Percentiles rank a stretch among this genome's conserved stretches.
These are phyloP conservation scores for Phytopythium aichiense DNA, from an alignment of 352 stramenopile species.

Conservation along the genomic window DNA sequence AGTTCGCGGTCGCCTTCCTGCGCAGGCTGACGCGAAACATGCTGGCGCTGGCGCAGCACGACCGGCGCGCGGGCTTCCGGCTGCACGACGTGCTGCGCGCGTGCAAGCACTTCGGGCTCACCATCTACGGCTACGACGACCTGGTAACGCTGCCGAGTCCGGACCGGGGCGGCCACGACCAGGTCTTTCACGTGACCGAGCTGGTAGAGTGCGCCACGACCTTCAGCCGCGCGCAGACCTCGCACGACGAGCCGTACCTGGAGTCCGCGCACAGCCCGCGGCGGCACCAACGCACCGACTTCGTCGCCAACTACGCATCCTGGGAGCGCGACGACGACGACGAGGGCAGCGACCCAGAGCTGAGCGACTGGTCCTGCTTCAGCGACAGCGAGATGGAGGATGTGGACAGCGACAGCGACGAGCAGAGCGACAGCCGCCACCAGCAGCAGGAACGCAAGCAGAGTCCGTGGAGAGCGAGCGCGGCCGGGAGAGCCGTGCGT, in stretches of 20 bases:
- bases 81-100: conserved; percentile 66
- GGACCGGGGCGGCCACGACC: conserved; percentile 4
- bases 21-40: conserved; percentile 46
- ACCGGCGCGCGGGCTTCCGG: conserved; percentile 35
- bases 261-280: conserved; percentile 28
- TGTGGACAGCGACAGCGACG: conserved; percentile 21
- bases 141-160: conserved; percentile 43
- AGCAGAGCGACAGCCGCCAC: background rate
- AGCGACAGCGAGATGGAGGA: conserved; percentile 55
- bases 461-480: background rate
- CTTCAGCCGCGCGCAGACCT: conserved; percentile 21
- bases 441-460: conserved; percentile 10
- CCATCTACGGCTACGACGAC: conserved; percentile 80
- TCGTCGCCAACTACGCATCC: conserved; percentile 50
- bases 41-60: conserved; percentile 41
- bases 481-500: conserved; percentile 2
- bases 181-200: conserved; percentile 66
- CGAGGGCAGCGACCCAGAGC: conserved; percentile 35
- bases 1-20: conserved; percentile 52
- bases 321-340: conserved; percentile 35
- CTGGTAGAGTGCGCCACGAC: conserved; percentile 52
- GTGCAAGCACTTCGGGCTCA: conserved; percentile 59
- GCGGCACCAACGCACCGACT: conserved; percentile 52
- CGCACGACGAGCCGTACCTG: conserved; percentile 55
- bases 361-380: conserved; percentile 62